These are phyloP conservation scores for Monilinia aucupariae DNA, from an alignment of 2,329 filamentous ascomycete species.

Conservation along the genomic window DNA sequence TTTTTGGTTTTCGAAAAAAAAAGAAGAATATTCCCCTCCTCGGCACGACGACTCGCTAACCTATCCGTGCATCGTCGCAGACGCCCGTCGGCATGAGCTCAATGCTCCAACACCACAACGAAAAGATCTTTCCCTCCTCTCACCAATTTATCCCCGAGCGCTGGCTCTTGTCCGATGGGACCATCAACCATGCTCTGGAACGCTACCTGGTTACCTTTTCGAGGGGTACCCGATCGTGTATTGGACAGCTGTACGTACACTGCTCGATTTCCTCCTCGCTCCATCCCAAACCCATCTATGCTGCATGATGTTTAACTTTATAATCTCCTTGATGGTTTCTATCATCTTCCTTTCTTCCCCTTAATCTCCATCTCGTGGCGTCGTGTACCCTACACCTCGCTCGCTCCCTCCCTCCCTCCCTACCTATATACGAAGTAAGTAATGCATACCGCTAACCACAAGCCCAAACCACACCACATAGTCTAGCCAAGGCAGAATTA, in stretches of 20 bases:
- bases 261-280: too few relatives aligned
- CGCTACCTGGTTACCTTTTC: slow-evolving; percentile 26
- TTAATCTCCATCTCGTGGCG: too few relatives aligned
- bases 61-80: neutral
- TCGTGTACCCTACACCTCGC: too few relatives aligned
- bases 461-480: neutral
- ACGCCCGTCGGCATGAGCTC: slow-evolving; percentile 27
- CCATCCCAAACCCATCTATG: too few relatives aligned
- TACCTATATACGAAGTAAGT: too few relatives aligned
- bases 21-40: too few relatives aligned
- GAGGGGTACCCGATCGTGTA: slow-evolving; percentile 25
- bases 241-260: slow-evolving; percentile 22
- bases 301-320: too few relatives aligned
- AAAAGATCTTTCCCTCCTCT: slow-evolving; percentile 23
- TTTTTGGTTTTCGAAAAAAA: too few relatives aligned
- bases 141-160: slow-evolving; percentile 22
- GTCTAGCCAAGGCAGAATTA: slow-evolving; percentile 28
- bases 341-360: neutral
- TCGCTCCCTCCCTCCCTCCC: too few relatives aligned
- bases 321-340: too few relatives aligned
- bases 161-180: slow-evolving; percentile 27
- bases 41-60: too few relatives aligned
- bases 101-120: slow-evolving; percentile 24
- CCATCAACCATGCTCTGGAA: slow-evolving; percentile 22
- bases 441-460: too few relatives aligned